phyloP scores from a whole-genome alignment of 1,139 yeast species.

The Candida buenavistaensis region DNA sequence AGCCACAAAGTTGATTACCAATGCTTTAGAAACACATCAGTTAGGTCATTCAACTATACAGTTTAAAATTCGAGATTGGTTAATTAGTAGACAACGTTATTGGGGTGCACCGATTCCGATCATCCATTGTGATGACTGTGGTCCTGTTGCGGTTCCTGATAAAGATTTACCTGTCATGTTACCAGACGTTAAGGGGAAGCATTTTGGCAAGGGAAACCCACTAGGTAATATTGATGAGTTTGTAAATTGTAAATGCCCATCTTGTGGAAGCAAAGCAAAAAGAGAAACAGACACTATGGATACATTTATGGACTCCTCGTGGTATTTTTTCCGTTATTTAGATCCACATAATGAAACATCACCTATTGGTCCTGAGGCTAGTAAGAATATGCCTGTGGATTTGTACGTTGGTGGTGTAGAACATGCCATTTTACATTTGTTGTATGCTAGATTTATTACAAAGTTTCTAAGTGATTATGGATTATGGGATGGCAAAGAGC shows the following conservation, averaged over 20 bases:
- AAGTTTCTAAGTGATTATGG: conserved; percentile 71
- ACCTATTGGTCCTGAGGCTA: conserved; percentile 58
- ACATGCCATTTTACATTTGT: conserved; percentile 88
- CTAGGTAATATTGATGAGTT: conserved; percentile 68
- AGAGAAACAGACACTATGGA: conserved; percentile 99
- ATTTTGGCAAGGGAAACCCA: conserved; percentile 67
- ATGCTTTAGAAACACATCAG: conserved; percentile 33
- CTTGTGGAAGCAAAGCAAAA: conserved; percentile 65
- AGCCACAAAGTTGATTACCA: conserved; percentile 53
- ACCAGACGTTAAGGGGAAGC: conserved; percentile 51
- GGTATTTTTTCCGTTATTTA: conserved; percentile 87
- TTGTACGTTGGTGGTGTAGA: conserved; percentile 93
- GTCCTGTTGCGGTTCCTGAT: conserved; percentile 88
- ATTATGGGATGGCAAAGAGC: conserved; percentile 70
- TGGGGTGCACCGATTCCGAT: conserved; percentile 99
- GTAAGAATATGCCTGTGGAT: conserved; percentile 75
- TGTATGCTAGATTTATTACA: conserved; percentile 81
- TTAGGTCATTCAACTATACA: conserved; percentile 54
- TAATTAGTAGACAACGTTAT: conserved; percentile 88
- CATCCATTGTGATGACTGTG: conserved; percentile 81
- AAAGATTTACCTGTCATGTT: conserved; percentile 76
- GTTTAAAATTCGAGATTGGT: conserved; percentile 84
- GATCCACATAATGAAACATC: conserved; percentile 62
- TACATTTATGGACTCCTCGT: conserved; percentile 95
- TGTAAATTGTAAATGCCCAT: conserved; percentile 75